Conservation (phyloP, 2,329 filamentous ascomycete species). For the Fusarium bactridioides region DNA sequence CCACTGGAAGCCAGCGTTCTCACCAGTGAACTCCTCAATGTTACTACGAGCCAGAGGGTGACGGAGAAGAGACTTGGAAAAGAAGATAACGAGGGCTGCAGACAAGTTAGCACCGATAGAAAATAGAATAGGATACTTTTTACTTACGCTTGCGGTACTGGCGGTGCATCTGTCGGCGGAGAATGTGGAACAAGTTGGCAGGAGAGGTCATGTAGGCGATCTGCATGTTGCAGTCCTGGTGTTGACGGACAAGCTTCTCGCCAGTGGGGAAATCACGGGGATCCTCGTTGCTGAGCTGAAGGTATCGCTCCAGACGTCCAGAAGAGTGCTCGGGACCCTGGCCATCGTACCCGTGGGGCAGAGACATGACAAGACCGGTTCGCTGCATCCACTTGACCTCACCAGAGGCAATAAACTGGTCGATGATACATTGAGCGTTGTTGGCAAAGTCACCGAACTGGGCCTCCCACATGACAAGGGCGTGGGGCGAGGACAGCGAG, state of each 20-base stretch:
- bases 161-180: conserved; percentile 97
- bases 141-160: conserved; percentile 98
- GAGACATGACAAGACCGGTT: conserved; percentile 93
- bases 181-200: conserved; percentile 93
- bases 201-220: conserved; percentile 97
- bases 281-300: conserved; percentile 97
- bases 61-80: conserved; percentile 95
- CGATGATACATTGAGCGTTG: conserved; percentile 98
- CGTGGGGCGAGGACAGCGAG: conserved; percentile 94
- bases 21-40: conserved; percentile 89
- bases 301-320: conserved; percentile 93
- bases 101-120: conserved; percentile 26
- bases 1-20: conserved; percentile 90
- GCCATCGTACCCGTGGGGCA: conserved; percentile 97
- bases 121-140: neutral
- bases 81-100: conserved; percentile 88
- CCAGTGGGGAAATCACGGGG: conserved; percentile 87
- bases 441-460: conserved; percentile 99
- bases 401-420: conserved; percentile 97
- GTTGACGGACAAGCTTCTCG: conserved; percentile 93
- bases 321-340: conserved; percentile 99
- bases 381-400: conserved; percentile 99
- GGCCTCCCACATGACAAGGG: conserved; percentile 98
- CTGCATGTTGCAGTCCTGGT: conserved; percentile 99
- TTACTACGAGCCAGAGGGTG: conserved; percentile 90